phyloP scores from a whole-genome alignment of 805 yeast genomes.

The Cyberlindnera xylosilytica region DNA sequence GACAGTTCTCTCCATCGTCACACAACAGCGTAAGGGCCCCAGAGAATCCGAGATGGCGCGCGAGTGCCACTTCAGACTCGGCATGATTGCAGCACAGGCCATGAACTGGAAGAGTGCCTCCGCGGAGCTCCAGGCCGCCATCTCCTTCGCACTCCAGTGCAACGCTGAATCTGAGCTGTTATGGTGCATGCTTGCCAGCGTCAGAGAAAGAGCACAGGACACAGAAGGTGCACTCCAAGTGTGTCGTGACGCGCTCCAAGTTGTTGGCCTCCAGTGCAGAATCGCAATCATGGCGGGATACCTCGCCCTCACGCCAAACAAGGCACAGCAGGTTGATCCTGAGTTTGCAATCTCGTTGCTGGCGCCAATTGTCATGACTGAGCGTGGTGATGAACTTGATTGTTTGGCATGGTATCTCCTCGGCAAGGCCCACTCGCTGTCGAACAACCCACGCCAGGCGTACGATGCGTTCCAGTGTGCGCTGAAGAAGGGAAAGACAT shows the following conservation, averaged over 20 bases:
- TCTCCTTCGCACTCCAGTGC: conserved; percentile 28
- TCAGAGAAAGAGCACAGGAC: conserved; percentile 44
- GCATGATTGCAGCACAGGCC: conserved; percentile 50
- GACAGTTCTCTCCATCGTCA: conserved; percentile 39
- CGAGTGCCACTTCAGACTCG: conserved; percentile 52
- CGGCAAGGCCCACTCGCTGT: conserved; percentile 48
- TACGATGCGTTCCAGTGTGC: conserved; percentile 56
- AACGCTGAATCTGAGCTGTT: conserved; percentile 26
- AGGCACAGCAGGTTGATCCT: conserved; percentile 30
- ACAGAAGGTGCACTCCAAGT: conserved; percentile 45
- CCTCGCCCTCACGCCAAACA: conserved; percentile 37
- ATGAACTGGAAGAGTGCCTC: conserved; percentile 48
- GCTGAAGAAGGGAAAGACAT: conserved; percentile 46
- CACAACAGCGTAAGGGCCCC: conserved; percentile 22
- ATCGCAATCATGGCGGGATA: conserved; percentile 50
- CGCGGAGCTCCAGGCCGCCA: conserved; percentile 46
- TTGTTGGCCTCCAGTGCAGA: conserved; percentile 44
- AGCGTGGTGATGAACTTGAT: conserved; percentile 32
- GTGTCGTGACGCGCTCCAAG: conserved; percentile 45
- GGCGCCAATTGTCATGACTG: conserved; percentile 9
- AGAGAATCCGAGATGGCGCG: conserved; percentile 47
- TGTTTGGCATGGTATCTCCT: conserved; percentile 55
- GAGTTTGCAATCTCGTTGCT: conserved; percentile 36
- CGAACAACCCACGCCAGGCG: conserved; percentile 47
- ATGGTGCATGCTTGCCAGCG: conserved; percentile 53